These are phyloP conservation scores for Trichoderma citrinoviride DNA, from an alignment of 2,329 filamentous ascomycete species.

Conservation along the genomic window DNA sequence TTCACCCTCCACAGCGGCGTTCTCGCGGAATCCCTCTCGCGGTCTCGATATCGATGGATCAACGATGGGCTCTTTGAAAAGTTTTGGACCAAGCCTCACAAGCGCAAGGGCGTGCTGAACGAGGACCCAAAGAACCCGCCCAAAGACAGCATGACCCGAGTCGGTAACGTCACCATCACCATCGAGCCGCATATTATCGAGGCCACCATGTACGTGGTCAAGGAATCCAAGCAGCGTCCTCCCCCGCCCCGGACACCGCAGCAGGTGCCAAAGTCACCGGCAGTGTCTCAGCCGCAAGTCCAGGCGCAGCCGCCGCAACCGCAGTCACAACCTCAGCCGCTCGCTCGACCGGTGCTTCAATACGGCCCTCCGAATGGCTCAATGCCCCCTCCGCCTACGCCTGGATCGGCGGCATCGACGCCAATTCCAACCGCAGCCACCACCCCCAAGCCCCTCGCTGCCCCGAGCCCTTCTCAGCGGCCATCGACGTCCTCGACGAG, in stretches of 20 bases:
- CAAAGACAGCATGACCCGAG: slow-evolving; percentile 69
- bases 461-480: slow-evolving; percentile 26
- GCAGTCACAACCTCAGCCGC: slow-evolving; percentile 22
- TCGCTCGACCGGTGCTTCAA: slow-evolving; percentile 57
- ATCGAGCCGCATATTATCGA: slow-evolving; percentile 80
- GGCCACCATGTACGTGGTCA: slow-evolving; percentile 69
- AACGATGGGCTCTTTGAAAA: slow-evolving; percentile 71
- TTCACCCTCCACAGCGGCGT: slow-evolving; percentile 57
- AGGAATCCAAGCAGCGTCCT: slow-evolving; percentile 53
- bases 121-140: slow-evolving; percentile 66
- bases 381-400: slow-evolving; percentile 54
- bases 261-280: slow-evolving; percentile 22
- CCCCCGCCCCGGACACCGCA: slow-evolving; percentile 35
- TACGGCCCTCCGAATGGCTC: slow-evolving; percentile 63
- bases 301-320: slow-evolving; percentile 12
- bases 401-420: slow-evolving; percentile 30
- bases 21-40: slow-evolving; percentile 66
- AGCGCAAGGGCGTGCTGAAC: slow-evolving; percentile 62
- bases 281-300: slow-evolving; percentile 12
- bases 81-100: slow-evolving; percentile 72
- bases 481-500: slow-evolving; percentile 26
- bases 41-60: slow-evolving; percentile 73
- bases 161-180: slow-evolving; percentile 70
- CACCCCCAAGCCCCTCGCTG: slow-evolving; percentile 21
- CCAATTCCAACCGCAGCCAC: slow-evolving; percentile 21